Conservation (phyloP, 2,329 filamentous ascomycete genomes). For the Volutella citrinella region DNA sequence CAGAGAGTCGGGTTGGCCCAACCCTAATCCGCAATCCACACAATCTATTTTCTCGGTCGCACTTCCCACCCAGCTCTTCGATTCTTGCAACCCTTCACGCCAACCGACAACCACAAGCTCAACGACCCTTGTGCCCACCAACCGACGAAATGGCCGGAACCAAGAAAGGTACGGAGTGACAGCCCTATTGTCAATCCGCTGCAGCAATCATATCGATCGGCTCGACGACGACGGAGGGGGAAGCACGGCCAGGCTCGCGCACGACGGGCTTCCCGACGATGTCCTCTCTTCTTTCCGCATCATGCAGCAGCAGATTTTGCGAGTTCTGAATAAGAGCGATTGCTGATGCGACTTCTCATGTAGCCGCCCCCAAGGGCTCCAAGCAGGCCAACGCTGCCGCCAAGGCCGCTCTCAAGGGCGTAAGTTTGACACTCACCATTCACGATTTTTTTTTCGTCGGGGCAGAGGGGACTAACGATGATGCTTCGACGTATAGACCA, state of each 20-base stretch:
- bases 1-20: constrained; percentile 4
- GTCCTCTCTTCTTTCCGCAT: constrained; percentile 38
- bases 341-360: constrained; percentile 62
- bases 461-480: too few relatives aligned
- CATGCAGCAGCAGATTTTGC: constrained; percentile 74
- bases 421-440: constrained; percentile 52
- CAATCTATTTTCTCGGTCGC: constrained; percentile 14
- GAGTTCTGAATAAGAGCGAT: constrained; percentile 69
- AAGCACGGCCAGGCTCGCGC: too few relatives aligned
- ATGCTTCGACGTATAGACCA: too few relatives aligned
- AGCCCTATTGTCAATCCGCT: too few relatives aligned
- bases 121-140: constrained; percentile 22
- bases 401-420: constrained; percentile 93
- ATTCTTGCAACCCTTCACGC: constrained; percentile 15
- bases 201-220: too few relatives aligned
- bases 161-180: constrained; percentile 48
- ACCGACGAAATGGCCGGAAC: constrained; percentile 32
- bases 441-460: background rate
- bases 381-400: constrained; percentile 93
- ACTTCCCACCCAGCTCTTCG: constrained; percentile 14
- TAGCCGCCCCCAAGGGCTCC: constrained; percentile 60
- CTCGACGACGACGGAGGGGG: too few relatives aligned
- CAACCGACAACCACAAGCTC: constrained; percentile 24
- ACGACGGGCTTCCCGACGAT: too few relatives aligned
- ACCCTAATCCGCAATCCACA: constrained; percentile 24